These are phyloP conservation scores for Acorus calamus DNA, from an alignment of 106 monocot species.

Conservation along the genomic window DNA sequence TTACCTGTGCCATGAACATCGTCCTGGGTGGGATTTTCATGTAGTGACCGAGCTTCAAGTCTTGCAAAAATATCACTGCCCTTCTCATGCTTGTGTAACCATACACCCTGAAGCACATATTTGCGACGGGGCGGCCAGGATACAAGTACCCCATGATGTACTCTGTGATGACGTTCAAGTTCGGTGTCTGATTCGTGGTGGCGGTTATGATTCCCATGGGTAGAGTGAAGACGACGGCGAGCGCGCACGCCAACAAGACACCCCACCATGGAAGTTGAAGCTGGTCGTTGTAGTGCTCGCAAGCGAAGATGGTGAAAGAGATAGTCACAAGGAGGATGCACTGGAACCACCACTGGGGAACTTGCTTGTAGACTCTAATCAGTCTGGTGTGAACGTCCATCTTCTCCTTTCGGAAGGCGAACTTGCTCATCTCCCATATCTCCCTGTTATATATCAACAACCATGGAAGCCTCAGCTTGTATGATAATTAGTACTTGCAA, in stretches of 20 bases:
- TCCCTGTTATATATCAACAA: too few species aligned
- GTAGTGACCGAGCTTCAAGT: slow-evolving; percentile 27
- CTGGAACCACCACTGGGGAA: slow-evolving; percentile 15
- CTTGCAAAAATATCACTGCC: slow-evolving; percentile 9
- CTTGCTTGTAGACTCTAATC: slow-evolving; percentile 9
- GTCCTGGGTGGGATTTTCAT: slow-evolving; percentile 28
- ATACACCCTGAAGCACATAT: slow-evolving; percentile 17
- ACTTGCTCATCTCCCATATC: slow-evolving; percentile 3
- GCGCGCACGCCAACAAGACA: too few species aligned
- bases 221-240: slow-evolving; percentile 13
- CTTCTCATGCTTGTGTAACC: slow-evolving; percentile 13
- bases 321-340: not conserved
- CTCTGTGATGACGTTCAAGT: slow-evolving; percentile 14
- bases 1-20: slow-evolving; percentile 24
- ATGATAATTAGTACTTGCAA: too few species aligned
- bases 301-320: not conserved
- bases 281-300: slow-evolving; percentile 3
- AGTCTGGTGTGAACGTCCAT: slow-evolving; percentile 11
- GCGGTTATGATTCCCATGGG: slow-evolving; percentile 17
- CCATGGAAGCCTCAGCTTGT: too few species aligned
- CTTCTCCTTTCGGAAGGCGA: slow-evolving; percentile 4
- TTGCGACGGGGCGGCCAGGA: slow-evolving; percentile 11
- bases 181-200: slow-evolving; percentile 16
- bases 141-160: slow-evolving; percentile 14
- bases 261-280: slow-evolving; percentile 14